These are phyloP conservation scores for Verticillium albo-atrum DNA, from an alignment of 2,329 filamentous ascomycete species.

Conservation along the genomic window DNA sequence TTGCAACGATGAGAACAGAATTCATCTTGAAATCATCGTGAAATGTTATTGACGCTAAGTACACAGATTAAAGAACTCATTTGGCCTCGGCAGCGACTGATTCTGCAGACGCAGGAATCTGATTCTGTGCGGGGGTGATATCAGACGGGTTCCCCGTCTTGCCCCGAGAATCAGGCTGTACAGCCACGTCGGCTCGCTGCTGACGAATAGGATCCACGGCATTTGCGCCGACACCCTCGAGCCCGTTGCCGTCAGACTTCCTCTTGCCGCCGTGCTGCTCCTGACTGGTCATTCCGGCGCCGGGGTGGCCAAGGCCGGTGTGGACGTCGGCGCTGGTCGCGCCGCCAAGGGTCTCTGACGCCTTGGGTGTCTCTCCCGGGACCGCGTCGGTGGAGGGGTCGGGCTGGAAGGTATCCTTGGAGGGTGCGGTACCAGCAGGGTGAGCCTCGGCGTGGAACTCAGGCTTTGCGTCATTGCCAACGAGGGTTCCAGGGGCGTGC, in stretches of 20 bases:
- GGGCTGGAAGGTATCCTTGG: conserved; percentile 32
- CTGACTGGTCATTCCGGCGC: conserved; percentile 34
- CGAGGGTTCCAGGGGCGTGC: conserved; percentile 60
- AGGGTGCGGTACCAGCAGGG: conserved; percentile 60
- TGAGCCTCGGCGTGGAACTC: conserved; percentile 61
- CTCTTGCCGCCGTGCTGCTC: conserved; percentile 34
- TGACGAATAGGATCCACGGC: conserved; percentile 20
- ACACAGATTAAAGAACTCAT: background rate
- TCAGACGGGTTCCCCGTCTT: conserved; percentile 14
- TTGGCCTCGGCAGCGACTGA: conserved; percentile 17
- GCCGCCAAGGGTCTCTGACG: conserved; percentile 34
- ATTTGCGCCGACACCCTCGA: conserved; percentile 33
- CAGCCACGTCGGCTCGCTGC: conserved; percentile 23
- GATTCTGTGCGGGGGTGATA: conserved; percentile 19
- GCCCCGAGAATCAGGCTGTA: conserved; percentile 15
- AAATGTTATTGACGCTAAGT: background rate
- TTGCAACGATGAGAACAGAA: too few relatives aligned
- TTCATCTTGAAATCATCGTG: too few relatives aligned
- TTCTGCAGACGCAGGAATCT: conserved; percentile 17
- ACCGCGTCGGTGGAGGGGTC: conserved; percentile 25
- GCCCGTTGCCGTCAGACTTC: conserved; percentile 31
- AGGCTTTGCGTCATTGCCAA: conserved; percentile 53
- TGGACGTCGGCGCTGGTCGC: conserved; percentile 41
- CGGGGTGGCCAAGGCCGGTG: conserved; percentile 36
- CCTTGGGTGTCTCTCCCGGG: conserved; percentile 30